Evolutionary conservation across 495 filamentous ascomycete species (phyloP).

Genomic region (Massariosphaeria phaeospora): DNA sequence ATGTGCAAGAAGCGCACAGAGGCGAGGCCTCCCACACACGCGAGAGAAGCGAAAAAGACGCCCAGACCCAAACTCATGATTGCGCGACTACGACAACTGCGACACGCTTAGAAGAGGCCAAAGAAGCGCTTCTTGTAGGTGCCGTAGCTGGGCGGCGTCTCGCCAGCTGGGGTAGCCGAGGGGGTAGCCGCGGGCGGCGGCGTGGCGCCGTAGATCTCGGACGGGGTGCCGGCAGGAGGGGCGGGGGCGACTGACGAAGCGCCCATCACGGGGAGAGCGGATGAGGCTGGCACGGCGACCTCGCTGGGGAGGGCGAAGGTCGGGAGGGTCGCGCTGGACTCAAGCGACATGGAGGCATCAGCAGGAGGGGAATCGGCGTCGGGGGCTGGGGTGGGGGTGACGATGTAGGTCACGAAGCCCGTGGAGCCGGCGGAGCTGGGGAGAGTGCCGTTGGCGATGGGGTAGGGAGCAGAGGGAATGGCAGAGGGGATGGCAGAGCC

Average conservation of each 20-base stretch:
- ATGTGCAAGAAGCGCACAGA: too few species aligned
- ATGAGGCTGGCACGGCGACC: conserved; percentile 1
- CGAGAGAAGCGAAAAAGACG: neutral
- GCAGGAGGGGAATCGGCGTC: neutral
- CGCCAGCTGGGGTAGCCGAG: neutral
- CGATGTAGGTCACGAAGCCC: conserved; percentile 24
- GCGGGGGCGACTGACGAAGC: neutral
- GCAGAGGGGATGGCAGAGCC: neutral
- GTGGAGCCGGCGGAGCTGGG: conserved; percentile 5
- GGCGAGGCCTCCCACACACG: too few species aligned
- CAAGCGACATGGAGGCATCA: neutral
- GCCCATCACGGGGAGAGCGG: conserved; percentile 6
- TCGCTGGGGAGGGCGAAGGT: neutral
- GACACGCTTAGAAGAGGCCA: conserved; percentile 18
- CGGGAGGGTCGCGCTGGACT: neutral
- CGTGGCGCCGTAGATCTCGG: too few species aligned
- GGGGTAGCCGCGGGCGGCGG: neutral
- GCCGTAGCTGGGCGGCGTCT: conserved; percentile 17
- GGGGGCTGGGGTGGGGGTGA: neutral
- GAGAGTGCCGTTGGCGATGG: conserved; percentile 22
- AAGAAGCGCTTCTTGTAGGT: conserved; percentile 3
- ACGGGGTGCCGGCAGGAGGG: conserved; percentile 5
- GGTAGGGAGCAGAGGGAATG: conserved; percentile 13
- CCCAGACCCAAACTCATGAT: neutral
- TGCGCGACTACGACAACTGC: neutral